Percentiles rank a stretch among this genome's conserved stretches.
phyloP scores from a whole-genome alignment of 2,329 filamentous ascomycete genomes.

The Colletotrichum echinochloae region DNA sequence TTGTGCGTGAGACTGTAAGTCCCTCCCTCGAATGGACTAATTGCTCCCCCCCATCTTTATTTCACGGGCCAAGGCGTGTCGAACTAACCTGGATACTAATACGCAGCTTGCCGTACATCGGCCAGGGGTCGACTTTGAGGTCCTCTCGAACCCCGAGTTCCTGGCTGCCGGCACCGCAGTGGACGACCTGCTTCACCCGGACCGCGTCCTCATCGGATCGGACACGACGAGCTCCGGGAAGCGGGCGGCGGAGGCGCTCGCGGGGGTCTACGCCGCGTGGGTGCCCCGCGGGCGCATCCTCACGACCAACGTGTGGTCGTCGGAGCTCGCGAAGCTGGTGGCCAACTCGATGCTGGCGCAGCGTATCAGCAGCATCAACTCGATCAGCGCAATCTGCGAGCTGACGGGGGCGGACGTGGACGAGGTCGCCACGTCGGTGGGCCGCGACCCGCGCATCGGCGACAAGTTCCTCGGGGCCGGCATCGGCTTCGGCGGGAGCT shows the following conservation, averaged over 20 bases:
- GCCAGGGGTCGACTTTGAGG: conserved; percentile 75
- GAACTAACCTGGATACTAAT: not conserved
- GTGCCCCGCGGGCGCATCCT: conserved; percentile 75
- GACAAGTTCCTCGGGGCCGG: conserved; percentile 78
- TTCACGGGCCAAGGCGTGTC: not conserved
- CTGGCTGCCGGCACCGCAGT: conserved; percentile 82
- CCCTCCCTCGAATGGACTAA: not conserved
- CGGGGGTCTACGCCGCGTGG: conserved; percentile 77
- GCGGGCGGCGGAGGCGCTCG: conserved; percentile 72
- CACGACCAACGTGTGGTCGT: conserved; percentile 80
- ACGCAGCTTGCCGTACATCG: conserved; percentile 66
- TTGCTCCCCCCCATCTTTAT: not conserved
- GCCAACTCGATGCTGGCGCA: conserved; percentile 86
- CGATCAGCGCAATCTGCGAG: conserved; percentile 82
- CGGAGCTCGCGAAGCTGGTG: conserved; percentile 82
- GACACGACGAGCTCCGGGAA: conserved; percentile 69
- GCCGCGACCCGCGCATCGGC: conserved; percentile 78
- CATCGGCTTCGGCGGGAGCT: conserved; percentile 83
- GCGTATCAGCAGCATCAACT: conserved; percentile 84
- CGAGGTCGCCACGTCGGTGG: conserved; percentile 75
- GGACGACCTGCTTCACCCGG: conserved; percentile 75
- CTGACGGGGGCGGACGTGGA: conserved; percentile 79
- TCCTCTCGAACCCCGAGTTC: conserved; percentile 86
- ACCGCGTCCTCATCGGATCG: conserved; percentile 81
- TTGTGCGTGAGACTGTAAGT: conserved; percentile 74